Percentiles rank a stretch among this genome's conserved stretches.
Evolutionary conservation across 2,329 filamentous ascomycete genomes (phyloP).

Genomic region (Elsinoe batatas): DNA sequence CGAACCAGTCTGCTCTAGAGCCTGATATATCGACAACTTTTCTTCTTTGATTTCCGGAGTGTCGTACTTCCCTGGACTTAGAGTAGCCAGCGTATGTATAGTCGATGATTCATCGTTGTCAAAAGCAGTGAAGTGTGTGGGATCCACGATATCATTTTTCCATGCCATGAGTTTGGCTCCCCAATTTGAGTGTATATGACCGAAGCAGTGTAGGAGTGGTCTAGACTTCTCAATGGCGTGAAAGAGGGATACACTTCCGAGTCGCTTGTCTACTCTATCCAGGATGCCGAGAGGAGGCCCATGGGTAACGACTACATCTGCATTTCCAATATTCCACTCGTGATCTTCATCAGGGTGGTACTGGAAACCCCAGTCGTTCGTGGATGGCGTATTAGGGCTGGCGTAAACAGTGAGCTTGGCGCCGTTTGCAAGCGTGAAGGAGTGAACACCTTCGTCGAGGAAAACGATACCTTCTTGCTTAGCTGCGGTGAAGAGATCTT

Average conservation of each 20-base stretch:
- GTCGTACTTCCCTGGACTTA: conserved; percentile 17
- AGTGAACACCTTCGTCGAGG: conserved; percentile 43
- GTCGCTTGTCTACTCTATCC: conserved; percentile 33
- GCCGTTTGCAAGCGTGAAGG: conserved; percentile 40
- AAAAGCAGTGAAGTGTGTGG: conserved; percentile 37
- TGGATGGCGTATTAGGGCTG: conserved; percentile 46
- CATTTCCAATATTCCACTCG: conserved; percentile 9
- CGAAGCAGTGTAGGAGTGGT: conserved; percentile 50
- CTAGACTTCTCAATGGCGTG: conserved; percentile 40
- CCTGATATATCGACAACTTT: conserved; percentile 17
- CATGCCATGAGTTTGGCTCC: conserved; percentile 35
- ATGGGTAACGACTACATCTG: conserved; percentile 53
- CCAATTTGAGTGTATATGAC: conserved; percentile 51
- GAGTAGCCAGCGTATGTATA: conserved; percentile 28
- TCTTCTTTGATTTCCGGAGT: conserved; percentile 18
- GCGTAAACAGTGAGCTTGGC: conserved; percentile 44
- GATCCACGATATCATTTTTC: conserved; percentile 19
- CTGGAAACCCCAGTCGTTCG: conserved; percentile 45
- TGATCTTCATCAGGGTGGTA: conserved; percentile 42
- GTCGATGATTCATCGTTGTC: conserved; percentile 33
- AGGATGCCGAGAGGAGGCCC: conserved; percentile 45
- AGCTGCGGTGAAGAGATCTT: conserved; percentile 19
- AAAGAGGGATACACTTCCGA: conserved; percentile 47
- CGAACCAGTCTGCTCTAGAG: conserved; percentile 18
- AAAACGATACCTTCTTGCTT: conserved; percentile 6